A percentile compares a stretch with the other conserved stretches of the same genome.
These are phyloP conservation scores for Mycosphaerella sp. DNA, from an alignment of 2,329 filamentous ascomycete species.

Conservation along the genomic window DNA sequence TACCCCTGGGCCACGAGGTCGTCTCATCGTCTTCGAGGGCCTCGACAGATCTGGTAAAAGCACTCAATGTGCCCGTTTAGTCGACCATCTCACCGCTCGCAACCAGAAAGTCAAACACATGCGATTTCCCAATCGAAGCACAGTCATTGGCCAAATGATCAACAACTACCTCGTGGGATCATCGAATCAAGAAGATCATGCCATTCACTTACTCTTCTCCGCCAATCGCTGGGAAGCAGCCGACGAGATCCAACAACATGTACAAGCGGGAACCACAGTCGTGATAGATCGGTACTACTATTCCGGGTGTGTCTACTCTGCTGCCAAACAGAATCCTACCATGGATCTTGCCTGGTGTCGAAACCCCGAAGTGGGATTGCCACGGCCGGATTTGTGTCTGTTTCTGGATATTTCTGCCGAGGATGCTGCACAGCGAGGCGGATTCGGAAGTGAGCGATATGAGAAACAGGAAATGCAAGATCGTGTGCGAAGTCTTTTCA, in stretches of 20 bases:
- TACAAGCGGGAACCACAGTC: constrained; percentile 64
- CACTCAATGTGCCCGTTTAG: constrained; percentile 71
- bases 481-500: constrained; percentile 69
- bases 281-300: constrained; percentile 93
- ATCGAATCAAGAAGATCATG: constrained; percentile 73
- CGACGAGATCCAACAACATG: constrained; percentile 37
- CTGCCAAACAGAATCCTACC: constrained; percentile 69
- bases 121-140: constrained; percentile 71
- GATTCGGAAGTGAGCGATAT: constrained; percentile 83
- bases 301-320: constrained; percentile 86
- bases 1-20: constrained; percentile 42
- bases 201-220: constrained; percentile 82
- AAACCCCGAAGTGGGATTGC: constrained; percentile 76
- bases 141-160: constrained; percentile 81
- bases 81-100: constrained; percentile 44
- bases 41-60: constrained; percentile 88
- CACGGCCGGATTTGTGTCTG: constrained; percentile 76
- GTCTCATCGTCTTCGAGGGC: constrained; percentile 78
- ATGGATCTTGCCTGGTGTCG: constrained; percentile 74
- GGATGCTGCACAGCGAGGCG: constrained; percentile 68
- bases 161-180: constrained; percentile 70
- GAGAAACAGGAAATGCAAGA: constrained; percentile 78
- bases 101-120: constrained; percentile 52
- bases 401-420: constrained; percentile 77
- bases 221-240: constrained; percentile 80